Conservation (phyloP, 495 filamentous ascomycete genomes). For the Polyplosphaeria fusca region DNA sequence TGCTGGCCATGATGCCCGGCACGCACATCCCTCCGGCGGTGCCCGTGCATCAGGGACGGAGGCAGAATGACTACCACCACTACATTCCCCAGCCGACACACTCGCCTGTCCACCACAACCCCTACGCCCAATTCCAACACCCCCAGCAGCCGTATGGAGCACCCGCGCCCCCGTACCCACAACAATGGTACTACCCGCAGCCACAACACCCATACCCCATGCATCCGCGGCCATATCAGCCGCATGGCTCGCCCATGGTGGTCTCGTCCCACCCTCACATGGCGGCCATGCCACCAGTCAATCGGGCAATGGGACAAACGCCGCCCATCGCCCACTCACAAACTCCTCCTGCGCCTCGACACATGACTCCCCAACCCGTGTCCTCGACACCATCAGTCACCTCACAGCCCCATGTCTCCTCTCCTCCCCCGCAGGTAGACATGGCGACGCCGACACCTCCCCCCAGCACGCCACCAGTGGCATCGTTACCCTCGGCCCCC, state of each 20-base stretch:
- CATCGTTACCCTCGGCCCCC: conserved; percentile 21
- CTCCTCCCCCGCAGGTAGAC: conserved; percentile 18
- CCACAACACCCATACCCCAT: conserved; percentile 29
- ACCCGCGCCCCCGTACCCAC: conserved; percentile 34
- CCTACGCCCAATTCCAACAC: conserved; percentile 37
- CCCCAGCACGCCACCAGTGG: conserved; percentile 20
- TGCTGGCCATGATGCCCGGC: conserved; percentile 32
- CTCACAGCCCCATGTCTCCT: conserved; percentile 30
- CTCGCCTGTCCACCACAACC: conserved; percentile 37
- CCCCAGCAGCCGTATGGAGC: conserved; percentile 39
- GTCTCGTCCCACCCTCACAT: conserved; percentile 40
- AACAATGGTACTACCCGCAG: conserved; percentile 35
- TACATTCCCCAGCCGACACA: conserved; percentile 37
- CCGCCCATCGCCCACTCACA: conserved; percentile 31
- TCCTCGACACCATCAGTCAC: conserved; percentile 22
- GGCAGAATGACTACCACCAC: conserved; percentile 40
- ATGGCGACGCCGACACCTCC: conserved; percentile 25
- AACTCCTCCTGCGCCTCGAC: conserved; percentile 23
- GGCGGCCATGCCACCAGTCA: conserved; percentile 35
- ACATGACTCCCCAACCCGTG: conserved; percentile 23
- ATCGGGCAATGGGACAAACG: conserved; percentile 28
- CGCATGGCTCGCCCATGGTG: conserved; percentile 38
- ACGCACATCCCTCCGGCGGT: conserved; percentile 34
- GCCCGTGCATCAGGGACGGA: conserved; percentile 37
- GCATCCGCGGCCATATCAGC: conserved; percentile 30